Conservation (phyloP, 768 basidiomycete genomes). For the Amanita rimosa region DNA sequence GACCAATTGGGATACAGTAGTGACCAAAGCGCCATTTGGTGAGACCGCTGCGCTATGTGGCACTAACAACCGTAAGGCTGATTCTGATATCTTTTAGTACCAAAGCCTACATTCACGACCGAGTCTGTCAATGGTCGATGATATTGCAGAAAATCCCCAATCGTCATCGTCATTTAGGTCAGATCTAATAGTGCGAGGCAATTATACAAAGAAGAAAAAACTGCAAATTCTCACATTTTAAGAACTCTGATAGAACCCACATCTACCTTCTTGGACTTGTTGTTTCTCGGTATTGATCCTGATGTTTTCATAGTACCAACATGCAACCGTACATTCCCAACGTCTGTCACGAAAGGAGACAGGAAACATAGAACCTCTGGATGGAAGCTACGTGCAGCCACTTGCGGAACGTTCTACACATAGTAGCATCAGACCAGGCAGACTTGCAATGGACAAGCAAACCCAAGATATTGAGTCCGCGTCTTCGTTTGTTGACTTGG, state of each 20-base stretch:
- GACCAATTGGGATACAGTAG: neutral
- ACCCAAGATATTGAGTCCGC: slow-evolving; percentile 26
- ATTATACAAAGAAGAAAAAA: neutral
- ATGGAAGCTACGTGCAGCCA: slow-evolving; percentile 27
- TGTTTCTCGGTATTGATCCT: slow-evolving; percentile 24
- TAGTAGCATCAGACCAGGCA: neutral
- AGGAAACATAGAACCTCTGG: slow-evolving; percentile 36
- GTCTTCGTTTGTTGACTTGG: slow-evolving; percentile 12
- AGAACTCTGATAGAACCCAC: slow-evolving; percentile 42
- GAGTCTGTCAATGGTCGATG: slow-evolving; percentile 26
- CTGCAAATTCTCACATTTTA: slow-evolving; percentile 32
- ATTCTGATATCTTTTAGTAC: neutral
- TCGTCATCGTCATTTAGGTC: slow-evolving; percentile 37
- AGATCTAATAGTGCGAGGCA: slow-evolving; percentile 29
- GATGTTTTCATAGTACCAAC: slow-evolving; percentile 37
- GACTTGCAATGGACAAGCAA: slow-evolving; percentile 10
- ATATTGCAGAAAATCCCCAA: slow-evolving; percentile 39
- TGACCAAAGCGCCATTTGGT: slow-evolving; percentile 43
- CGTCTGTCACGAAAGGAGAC: slow-evolving; percentile 23
- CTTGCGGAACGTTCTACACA: slow-evolving; percentile 21
- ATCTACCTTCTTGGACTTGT: slow-evolving; percentile 23
- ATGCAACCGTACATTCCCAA: slow-evolving; percentile 24
- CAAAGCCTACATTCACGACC: slow-evolving; percentile 39
- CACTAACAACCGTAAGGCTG: slow-evolving; percentile 25
- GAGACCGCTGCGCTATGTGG: slow-evolving; percentile 45